phyloP scores from a whole-genome alignment of 306 rosid species.

The Oxytropis ochrocephala region DNA sequence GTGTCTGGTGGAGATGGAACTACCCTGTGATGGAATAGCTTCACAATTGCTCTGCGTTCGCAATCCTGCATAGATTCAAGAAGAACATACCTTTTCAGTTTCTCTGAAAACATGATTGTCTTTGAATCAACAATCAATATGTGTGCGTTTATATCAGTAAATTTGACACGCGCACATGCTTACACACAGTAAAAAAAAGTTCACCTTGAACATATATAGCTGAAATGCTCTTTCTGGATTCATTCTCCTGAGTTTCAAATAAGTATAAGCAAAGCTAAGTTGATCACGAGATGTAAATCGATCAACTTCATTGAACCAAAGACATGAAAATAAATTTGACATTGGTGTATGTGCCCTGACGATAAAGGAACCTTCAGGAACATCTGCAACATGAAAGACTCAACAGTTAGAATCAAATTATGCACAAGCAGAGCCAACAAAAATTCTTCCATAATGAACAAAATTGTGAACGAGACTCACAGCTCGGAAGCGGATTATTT shows the following conservation, averaged over 20 bases:
- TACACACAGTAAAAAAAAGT: neutral
- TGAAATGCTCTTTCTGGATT: conserved; percentile 62
- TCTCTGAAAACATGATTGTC: neutral
- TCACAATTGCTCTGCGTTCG: conserved; percentile 79
- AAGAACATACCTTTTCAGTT: neutral
- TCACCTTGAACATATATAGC: conserved; percentile 85
- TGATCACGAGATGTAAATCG: conserved; percentile 97
- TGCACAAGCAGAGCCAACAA: neutral
- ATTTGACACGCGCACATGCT: neutral
- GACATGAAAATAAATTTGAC: conserved; percentile 92
- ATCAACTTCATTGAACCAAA: conserved; percentile 95
- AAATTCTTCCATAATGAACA: conserved; percentile 30
- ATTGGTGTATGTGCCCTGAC: conserved; percentile 90
- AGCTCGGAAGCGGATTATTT: conserved; percentile 66
- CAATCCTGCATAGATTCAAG: conserved; percentile 60
- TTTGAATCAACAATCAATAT: neutral
- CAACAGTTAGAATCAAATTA: conserved; percentile 9
- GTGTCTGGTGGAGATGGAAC: conserved; percentile 38
- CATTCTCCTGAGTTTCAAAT: conserved; percentile 73
- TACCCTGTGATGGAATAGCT: conserved; percentile 71
- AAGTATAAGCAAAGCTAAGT: conserved; percentile 88
- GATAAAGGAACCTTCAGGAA: conserved; percentile 95
- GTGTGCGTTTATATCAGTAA: too few relatives aligned
- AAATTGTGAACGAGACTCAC: conserved; percentile 43
- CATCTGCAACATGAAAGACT: conserved; percentile 48